These are phyloP conservation scores for Mentha longifolia DNA, from an alignment of 257 asterid genomes.

Conservation along the genomic window DNA sequence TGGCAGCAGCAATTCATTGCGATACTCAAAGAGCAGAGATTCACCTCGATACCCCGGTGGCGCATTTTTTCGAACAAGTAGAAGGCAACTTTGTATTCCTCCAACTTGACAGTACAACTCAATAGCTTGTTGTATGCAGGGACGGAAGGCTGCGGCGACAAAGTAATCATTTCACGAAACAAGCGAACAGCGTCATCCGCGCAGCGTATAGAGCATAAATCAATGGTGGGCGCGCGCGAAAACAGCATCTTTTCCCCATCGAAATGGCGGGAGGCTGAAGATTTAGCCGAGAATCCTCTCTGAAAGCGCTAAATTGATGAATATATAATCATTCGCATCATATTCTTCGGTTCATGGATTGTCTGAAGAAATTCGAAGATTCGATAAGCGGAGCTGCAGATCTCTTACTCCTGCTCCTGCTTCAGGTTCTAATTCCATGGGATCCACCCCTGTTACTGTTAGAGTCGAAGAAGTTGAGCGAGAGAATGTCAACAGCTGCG, in stretches of 20 bases:
- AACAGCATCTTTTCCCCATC: slow-evolving; percentile 1
- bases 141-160: slow-evolving; percentile 41
- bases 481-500: no score
- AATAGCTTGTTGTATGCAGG: slow-evolving; percentile 37
- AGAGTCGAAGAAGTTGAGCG: no score
- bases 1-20: slow-evolving; percentile 35
- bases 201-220: slow-evolving; percentile 17
- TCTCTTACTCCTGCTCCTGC: not conserved
- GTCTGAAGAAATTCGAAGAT: not conserved
- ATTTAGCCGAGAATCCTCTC: slow-evolving; percentile 14
- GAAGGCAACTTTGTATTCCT: slow-evolving; percentile 38
- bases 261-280: not conserved
- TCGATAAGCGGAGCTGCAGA: not conserved
- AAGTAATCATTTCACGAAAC: slow-evolving; percentile 30
- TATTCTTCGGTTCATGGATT: not conserved
- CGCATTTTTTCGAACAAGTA: slow-evolving; percentile 41
- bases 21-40: slow-evolving; percentile 36
- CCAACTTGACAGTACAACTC: slow-evolving; percentile 31
- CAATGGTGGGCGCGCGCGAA: slow-evolving; percentile 10
- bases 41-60: slow-evolving; percentile 29
- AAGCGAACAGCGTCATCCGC: slow-evolving; percentile 38
- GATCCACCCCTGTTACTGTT: not conserved
- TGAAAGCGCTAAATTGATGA: slow-evolving; percentile 8
- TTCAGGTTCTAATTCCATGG: not conserved
- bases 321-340: slow-evolving; percentile 14